phyloP scores from a whole-genome alignment of 768 basidiomycete species.

The Russula brevipes region DNA sequence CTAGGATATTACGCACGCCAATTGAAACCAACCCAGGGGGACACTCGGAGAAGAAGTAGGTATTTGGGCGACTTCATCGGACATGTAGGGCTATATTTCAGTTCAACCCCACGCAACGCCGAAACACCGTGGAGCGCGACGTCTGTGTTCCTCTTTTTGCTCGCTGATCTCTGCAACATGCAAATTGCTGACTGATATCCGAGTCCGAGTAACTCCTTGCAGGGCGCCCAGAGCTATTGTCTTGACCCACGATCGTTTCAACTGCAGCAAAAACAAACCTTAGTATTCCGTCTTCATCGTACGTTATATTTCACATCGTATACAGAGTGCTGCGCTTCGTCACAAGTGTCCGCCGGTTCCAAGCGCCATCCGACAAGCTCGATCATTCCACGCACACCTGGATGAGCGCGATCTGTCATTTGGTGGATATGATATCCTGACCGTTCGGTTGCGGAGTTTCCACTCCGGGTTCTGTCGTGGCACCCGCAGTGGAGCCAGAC shows the following conservation, averaged over 20 bases:
- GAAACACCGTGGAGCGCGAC: not conserved
- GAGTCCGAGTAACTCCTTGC: not conserved
- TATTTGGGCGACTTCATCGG: not conserved
- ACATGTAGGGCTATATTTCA: not conserved
- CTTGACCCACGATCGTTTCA: not conserved
- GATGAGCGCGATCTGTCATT: slow-evolving; percentile 4
- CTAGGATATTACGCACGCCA: not conserved
- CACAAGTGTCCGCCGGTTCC: not conserved
- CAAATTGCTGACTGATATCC: too few species aligned
- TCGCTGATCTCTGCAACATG: not conserved
- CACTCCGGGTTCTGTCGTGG: not conserved
- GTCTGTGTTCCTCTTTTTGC: not conserved
- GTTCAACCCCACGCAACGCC: not conserved
- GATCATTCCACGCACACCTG: not conserved
- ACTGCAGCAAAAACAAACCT: slow-evolving; percentile 1
- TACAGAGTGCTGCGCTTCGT: too few species aligned
- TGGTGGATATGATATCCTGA: not conserved
- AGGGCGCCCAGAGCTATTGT: not conserved
- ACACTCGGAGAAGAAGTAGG: not conserved
- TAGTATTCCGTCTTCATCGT: slow-evolving; percentile 2
- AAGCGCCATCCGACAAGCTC: not conserved
- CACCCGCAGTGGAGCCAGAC: not conserved
- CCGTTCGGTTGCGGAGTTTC: not conserved
- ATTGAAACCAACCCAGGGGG: too few species aligned
- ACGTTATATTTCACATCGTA: not conserved